phyloP scores from a whole-genome alignment of 345 rosid genomes.

The Garcia nutans region DNA sequence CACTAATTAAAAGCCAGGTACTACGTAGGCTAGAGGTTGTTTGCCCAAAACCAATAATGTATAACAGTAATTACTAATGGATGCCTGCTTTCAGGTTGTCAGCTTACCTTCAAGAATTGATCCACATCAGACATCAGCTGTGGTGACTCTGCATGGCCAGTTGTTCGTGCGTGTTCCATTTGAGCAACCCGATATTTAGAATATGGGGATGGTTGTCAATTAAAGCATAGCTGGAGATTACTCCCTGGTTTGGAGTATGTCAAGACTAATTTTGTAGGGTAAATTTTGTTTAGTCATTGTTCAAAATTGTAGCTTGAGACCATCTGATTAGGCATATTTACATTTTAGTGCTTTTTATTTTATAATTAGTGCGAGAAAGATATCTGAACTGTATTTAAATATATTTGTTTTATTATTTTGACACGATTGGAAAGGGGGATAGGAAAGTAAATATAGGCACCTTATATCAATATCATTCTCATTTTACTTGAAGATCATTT shows the following conservation, averaged over 20 bases:
- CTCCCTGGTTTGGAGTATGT: not conserved
- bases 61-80: not conserved
- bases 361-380: not conserved
- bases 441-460: not conserved
- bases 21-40: not conserved
- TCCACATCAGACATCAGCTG: slow-evolving; percentile 37
- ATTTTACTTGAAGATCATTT: no score
- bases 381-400: not conserved
- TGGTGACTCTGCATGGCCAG: slow-evolving; percentile 37
- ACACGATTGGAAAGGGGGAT: not conserved
- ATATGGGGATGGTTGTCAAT: not conserved
- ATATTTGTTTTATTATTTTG: not conserved
- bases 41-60: not conserved
- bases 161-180: slow-evolving; percentile 35
- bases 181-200: slow-evolving; percentile 21
- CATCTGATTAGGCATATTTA: not conserved
- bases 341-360: not conserved
- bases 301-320: not conserved
- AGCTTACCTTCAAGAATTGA: slow-evolving; percentile 34
- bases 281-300: slow-evolving; percentile 2
- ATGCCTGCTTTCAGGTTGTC: slow-evolving; percentile 30
- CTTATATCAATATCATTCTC: not conserved
- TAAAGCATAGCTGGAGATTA: not conserved
- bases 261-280: not conserved
- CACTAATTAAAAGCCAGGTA: not conserved